These are phyloP conservation scores for Parachlorella kessleri DNA, from an alignment of 139 green algal genomes.

Conservation along the genomic window DNA sequence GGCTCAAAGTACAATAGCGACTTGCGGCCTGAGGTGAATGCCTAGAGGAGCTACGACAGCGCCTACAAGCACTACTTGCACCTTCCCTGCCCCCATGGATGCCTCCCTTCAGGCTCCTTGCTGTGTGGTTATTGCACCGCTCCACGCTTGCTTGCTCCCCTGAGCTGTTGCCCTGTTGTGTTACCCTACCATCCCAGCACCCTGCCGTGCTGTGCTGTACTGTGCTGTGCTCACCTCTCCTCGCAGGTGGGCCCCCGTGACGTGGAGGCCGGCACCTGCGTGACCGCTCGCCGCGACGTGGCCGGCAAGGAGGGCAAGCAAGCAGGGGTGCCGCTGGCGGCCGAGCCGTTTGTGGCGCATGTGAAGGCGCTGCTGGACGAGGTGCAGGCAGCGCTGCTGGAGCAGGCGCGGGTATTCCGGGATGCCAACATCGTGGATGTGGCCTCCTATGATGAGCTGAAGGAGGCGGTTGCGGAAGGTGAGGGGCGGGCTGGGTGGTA, in stretches of 20 bases:
- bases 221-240: too few species aligned
- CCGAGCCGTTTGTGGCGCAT: constrained; percentile 58
- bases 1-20: too few species aligned
- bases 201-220: too few species aligned
- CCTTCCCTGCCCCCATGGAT: too few species aligned
- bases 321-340: constrained; percentile 83
- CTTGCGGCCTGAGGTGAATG: too few species aligned
- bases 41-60: too few species aligned
- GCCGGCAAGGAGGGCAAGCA: constrained; percentile 96
- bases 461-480: constrained; percentile 76
- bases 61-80: too few species aligned
- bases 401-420: constrained; percentile 81
- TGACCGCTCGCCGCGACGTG: constrained; percentile 81
- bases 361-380: constrained; percentile 59
- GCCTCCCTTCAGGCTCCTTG: too few species aligned
- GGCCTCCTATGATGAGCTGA: constrained; percentile 89
- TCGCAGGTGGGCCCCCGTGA: constrained; percentile 74
- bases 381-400: constrained; percentile 62
- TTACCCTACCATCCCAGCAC: too few species aligned
- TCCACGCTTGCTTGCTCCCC: too few species aligned
- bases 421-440: constrained; percentile 98
- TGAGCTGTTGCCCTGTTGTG: too few species aligned
- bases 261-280: constrained; percentile 78
- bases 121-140: too few species aligned
- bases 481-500: not conserved